Evolutionary conservation across 371 early-diverging fungal genomes (phyloP).

Genomic region (Syncephalastrum racemosum): DNA sequence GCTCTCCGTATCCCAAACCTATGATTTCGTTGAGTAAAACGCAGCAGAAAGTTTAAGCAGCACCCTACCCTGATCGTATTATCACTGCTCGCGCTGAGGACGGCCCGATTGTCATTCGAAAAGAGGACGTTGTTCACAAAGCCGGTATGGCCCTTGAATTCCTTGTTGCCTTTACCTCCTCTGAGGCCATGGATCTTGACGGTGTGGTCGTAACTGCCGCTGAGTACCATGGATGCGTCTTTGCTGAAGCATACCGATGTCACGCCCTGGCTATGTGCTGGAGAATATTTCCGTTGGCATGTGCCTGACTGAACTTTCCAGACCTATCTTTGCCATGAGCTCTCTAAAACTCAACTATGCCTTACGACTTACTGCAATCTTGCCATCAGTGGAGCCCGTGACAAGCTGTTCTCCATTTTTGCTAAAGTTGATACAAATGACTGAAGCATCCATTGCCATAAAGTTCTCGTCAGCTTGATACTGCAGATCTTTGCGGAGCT

Average conservation of each 20-base stretch:
- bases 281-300: conserved; percentile 67
- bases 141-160: conserved; percentile 87
- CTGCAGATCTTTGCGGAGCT: conserved; percentile 80
- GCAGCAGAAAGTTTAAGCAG: too few species aligned
- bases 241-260: conserved; percentile 74
- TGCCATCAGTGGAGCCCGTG: conserved; percentile 85
- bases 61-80: conserved; percentile 77
- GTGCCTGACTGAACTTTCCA: conserved; percentile 84
- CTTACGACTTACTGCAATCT: conserved; percentile 61
- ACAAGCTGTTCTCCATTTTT: conserved; percentile 78
- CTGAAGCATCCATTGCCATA: conserved; percentile 90
- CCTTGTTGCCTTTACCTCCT: conserved; percentile 84
- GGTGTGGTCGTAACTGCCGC: conserved; percentile 77
- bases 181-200: conserved; percentile 85
- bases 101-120: conserved; percentile 59
- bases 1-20: conserved; percentile 20
- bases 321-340: conserved; percentile 26
- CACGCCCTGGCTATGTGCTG: conserved; percentile 86
- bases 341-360: not conserved
- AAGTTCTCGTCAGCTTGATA: conserved; percentile 88
- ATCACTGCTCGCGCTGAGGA: conserved; percentile 84
- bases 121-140: conserved; percentile 82
- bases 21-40: not conserved
- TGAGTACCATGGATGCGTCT: conserved; percentile 77
- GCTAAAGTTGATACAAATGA: conserved; percentile 76